These are phyloP conservation scores for Mycena kentingensis DNA, from an alignment of 768 basidiomycete genomes.

Conservation along the genomic window DNA sequence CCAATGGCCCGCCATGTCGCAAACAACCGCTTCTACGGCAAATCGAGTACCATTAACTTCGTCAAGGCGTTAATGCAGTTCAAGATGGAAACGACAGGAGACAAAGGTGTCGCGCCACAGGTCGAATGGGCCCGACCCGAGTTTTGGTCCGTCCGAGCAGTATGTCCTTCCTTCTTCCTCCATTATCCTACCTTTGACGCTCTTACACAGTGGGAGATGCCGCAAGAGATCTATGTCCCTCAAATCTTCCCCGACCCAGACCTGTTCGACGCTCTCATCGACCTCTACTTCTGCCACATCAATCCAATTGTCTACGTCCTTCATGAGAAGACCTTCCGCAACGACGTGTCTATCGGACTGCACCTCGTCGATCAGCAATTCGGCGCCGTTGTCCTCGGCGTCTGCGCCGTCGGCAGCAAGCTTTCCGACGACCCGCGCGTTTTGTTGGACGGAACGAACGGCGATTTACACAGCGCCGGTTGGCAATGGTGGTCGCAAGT, in stretches of 20 bases:
- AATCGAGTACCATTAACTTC: conserved; percentile 43
- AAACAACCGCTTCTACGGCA: conserved; percentile 31
- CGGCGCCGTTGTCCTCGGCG: conserved; percentile 42
- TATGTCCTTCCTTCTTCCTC: conserved; percentile 16
- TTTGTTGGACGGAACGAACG: conserved; percentile 32
- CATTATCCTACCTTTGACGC: not conserved
- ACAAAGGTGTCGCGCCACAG: not conserved
- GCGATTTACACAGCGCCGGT: conserved; percentile 35
- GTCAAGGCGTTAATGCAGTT: conserved; percentile 37
- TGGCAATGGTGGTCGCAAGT: conserved; percentile 49
- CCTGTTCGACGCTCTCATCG: conserved; percentile 39
- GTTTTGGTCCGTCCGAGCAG: conserved; percentile 29
- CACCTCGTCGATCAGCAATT: conserved; percentile 44
- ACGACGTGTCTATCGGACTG: conserved; percentile 34
- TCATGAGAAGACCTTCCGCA: conserved; percentile 41
- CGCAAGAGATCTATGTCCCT: conserved; percentile 11
- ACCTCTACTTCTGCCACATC: conserved; percentile 41
- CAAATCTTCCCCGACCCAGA: conserved; percentile 19
- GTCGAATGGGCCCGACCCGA: conserved; percentile 19
- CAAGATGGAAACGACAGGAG: conserved; percentile 32
- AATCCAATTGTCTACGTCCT: conserved; percentile 31
- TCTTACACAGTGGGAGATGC: conserved; percentile 12
- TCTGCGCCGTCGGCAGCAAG: conserved; percentile 51
- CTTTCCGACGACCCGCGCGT: conserved; percentile 47
- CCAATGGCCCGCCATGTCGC: conserved; percentile 6